Conservation (phyloP, 768 basidiomycete genomes). For the Tylopilus rubrobrunneus region DNA sequence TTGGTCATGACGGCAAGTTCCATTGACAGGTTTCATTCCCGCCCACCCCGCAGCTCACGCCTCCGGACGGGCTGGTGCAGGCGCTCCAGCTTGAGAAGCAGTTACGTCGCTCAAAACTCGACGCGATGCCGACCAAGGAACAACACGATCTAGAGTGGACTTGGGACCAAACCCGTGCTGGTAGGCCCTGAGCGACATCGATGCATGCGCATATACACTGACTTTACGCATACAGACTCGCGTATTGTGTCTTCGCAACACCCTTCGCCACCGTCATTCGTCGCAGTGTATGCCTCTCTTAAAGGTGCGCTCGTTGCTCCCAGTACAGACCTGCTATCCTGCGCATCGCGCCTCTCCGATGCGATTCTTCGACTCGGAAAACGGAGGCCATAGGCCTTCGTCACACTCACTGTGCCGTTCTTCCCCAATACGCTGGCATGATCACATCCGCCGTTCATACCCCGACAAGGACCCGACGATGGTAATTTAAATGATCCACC, state of each 20-base stretch:
- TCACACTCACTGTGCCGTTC: too few species aligned
- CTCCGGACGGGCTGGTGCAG: neutral
- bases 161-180: constrained; percentile 22
- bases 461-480: too few species aligned
- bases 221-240: constrained; percentile 12
- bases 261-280: constrained; percentile 23
- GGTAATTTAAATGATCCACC: too few species aligned
- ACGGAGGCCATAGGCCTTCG: too few species aligned
- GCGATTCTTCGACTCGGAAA: constrained; percentile 12
- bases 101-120: constrained; percentile 17
- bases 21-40: too few species aligned
- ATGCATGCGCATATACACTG: neutral
- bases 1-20: too few species aligned
- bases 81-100: constrained; percentile 30
- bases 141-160: constrained; percentile 14
- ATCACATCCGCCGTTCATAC: too few species aligned
- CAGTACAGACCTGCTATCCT: constrained; percentile 1
- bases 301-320: constrained; percentile 13
- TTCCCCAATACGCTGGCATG: too few species aligned
- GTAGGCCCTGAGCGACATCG: neutral
- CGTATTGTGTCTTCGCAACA: constrained; percentile 16
- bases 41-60: too few species aligned
- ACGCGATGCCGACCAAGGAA: constrained; percentile 21
- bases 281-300: constrained; percentile 21
- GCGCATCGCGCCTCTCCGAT: constrained; percentile 14